Evolutionary conservation across 352 stramenopile genomes (phyloP), one percentile per base, ranked within the genome.

Genomic region (Elongisporangium prolatum): DNA sequence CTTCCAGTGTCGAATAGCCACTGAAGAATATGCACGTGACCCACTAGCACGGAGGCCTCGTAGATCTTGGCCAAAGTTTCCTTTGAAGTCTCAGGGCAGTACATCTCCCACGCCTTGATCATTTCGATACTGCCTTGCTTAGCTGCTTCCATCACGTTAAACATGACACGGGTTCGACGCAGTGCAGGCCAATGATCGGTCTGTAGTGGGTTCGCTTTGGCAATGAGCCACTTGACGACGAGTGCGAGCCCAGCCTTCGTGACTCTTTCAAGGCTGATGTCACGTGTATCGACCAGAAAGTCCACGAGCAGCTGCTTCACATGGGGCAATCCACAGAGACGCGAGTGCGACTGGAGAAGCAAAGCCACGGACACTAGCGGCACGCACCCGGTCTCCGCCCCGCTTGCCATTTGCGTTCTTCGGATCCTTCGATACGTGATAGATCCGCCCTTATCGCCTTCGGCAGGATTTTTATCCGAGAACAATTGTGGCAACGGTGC

Each of bases 1-100:
- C 25, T 34, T 56, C 24, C 28, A 71, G 72, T 11, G 24, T 67
- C 21, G 25, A 71, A 58, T 1, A 86, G 65, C 69, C 75, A 88
- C 22, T 69, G 18, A 2, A 88, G 65, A 2, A 81, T 60, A 8
- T 57, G 8, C 9, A 78, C 25, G 34, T 78, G 72, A 2, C 70
- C 64, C 28, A 81, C 77, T 20, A 71, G 63, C 8, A 71, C 72
- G 3, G 68, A 70, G 10, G 34, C 34, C 11, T 44, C 34, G 34
- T 44, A 44, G 34, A 44, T 44, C 34, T 44, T 44, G 34, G 34
- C 9, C 34, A 44, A 4, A 17, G 34, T 44, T 11, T 44, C 34
- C 11, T 44, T 9, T 17, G 34, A 4, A 13, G 34, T 44, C 5
- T 17, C 34, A 17, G 34, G 34, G 34, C 9, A 5, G 11, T 44